phyloP scores from a whole-genome alignment of 495 filamentous ascomycete species.

The Penicillium cataractarum region DNA sequence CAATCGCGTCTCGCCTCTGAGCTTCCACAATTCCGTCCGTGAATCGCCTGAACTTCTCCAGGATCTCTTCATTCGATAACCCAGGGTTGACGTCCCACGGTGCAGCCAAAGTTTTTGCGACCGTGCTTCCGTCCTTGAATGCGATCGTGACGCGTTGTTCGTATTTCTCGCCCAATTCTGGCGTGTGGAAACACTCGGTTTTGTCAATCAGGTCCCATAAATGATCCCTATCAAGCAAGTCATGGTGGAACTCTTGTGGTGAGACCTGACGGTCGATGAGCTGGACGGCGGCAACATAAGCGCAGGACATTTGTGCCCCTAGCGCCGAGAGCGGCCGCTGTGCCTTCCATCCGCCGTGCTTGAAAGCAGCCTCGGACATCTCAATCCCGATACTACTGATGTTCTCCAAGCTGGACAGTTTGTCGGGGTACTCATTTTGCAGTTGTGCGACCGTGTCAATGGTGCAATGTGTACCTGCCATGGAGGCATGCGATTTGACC shows the following conservation, averaged over 20 bases:
- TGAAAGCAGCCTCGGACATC: constrained; percentile 34
- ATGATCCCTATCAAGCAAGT: constrained; percentile 39
- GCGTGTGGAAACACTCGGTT: constrained; percentile 37
- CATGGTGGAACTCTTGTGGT: constrained; percentile 34
- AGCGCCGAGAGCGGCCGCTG: constrained; percentile 40
- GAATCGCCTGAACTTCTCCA: constrained; percentile 35
- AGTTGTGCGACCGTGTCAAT: constrained; percentile 36
- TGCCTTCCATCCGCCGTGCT: constrained; percentile 44
- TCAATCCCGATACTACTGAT: constrained; percentile 35
- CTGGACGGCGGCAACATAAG: constrained; percentile 46
- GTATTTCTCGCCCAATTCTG: constrained; percentile 17
- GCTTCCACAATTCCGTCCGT: constrained; percentile 33
- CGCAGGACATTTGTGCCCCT: constrained; percentile 48
- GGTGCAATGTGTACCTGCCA: constrained; percentile 37
- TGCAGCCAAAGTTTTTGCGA: constrained; percentile 24
- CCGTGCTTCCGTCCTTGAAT: constrained; percentile 27
- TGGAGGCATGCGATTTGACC: constrained; percentile 46
- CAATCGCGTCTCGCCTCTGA: constrained; percentile 33
- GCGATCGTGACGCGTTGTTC: constrained; percentile 16
- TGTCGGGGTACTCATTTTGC: constrained; percentile 30
- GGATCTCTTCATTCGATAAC: constrained; percentile 41
- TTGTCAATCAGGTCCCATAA: constrained; percentile 43
- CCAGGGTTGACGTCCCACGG: constrained; percentile 10
- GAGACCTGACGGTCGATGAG: constrained; percentile 44
- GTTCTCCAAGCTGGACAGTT: constrained; percentile 11